Evolutionary conservation across 352 stramenopile genomes (phyloP).

Genomic region (Phytophthora gonapodyides): DNA sequence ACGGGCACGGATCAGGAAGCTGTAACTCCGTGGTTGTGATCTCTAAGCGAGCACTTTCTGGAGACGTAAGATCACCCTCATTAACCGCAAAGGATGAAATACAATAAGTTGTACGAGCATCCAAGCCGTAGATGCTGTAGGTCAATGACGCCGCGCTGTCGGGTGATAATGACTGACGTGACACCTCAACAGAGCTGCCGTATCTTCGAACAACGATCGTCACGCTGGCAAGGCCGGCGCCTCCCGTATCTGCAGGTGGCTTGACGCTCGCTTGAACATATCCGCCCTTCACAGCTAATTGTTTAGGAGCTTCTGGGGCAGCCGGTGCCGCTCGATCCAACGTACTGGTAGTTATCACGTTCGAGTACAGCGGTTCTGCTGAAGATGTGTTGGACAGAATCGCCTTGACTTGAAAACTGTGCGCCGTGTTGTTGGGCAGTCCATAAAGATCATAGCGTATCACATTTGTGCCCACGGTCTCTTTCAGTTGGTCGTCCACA

Average conservation of each 20-base stretch:
- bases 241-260: constrained; percentile 43
- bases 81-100: constrained; percentile 44
- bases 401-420: constrained; percentile 35
- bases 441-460: constrained; percentile 38
- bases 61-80: constrained; percentile 13
- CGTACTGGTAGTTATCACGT: constrained; percentile 36
- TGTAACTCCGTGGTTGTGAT: constrained; percentile 32
- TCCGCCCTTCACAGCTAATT: constrained; percentile 20
- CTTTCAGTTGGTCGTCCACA: constrained; percentile 29
- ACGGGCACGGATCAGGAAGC: constrained; percentile 42
- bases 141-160: constrained; percentile 16
- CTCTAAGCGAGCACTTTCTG: constrained; percentile 24
- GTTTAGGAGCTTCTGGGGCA: constrained; percentile 10
- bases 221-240: constrained; percentile 31
- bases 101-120: constrained; percentile 39
- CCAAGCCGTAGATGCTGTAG: constrained; percentile 41
- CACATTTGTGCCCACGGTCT: neutral
- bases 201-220: constrained; percentile 30
- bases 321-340: constrained; percentile 22
- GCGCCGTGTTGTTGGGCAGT: constrained; percentile 39
- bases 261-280: constrained; percentile 26
- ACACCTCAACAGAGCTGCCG: constrained; percentile 8
- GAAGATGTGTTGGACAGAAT: constrained; percentile 14
- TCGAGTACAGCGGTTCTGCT: constrained; percentile 28
- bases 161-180: constrained; percentile 12